Evolutionary conservation across 2,329 filamentous ascomycete genomes (phyloP).

Genomic region (Fusarium sp.): DNA sequence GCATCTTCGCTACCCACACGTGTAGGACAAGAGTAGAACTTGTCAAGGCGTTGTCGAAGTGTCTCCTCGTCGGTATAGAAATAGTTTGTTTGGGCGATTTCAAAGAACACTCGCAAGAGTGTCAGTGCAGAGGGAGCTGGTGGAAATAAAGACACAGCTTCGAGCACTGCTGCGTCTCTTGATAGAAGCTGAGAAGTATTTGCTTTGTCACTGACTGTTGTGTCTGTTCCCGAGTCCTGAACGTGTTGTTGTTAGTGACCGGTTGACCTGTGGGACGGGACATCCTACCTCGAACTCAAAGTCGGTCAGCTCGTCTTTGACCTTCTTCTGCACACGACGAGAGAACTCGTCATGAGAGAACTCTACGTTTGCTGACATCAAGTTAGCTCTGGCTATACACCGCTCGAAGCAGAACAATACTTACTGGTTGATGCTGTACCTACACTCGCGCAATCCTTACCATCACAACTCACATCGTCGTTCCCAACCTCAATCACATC

Average conservation of each 20-base stretch:
- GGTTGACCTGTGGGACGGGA: background rate
- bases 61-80: conserved; percentile 34
- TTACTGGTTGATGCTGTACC: background rate
- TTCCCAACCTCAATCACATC: background rate
- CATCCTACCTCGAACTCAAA: conserved; percentile 6
- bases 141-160: conserved; percentile 28
- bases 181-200: conserved; percentile 1
- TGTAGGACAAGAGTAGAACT: conserved; percentile 21
- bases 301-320: background rate
- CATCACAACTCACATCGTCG: background rate
- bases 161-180: conserved; percentile 12
- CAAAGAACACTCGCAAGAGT: conserved; percentile 34
- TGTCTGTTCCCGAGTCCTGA: conserved; percentile 4
- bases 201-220: background rate
- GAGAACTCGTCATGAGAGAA: conserved; percentile 28
- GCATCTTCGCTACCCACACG: conserved; percentile 6
- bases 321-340: conserved; percentile 7
- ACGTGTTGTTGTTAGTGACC: background rate
- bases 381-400: background rate
- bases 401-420: background rate
- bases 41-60: conserved; percentile 18
- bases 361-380: background rate
- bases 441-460: background rate
- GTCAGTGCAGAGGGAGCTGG: conserved; percentile 12
- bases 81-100: conserved; percentile 37